Base-by-base conservation (phyloP, 202 grass and related monocot species). In the Tripidium arundinaceum region DNA sequence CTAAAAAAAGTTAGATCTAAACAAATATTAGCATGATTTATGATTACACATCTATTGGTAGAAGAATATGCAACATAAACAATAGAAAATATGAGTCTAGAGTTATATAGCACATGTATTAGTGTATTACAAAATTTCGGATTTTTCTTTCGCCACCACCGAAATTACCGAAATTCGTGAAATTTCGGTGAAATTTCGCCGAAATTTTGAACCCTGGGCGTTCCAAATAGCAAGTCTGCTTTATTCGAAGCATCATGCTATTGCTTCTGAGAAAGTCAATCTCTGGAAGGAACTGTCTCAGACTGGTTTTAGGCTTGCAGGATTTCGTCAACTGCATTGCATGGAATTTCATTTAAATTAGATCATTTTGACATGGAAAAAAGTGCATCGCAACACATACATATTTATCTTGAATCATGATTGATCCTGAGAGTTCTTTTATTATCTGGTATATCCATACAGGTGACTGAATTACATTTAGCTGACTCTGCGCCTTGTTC, bases 401-500 rank as follows among this genome's bases (percentile, higher is more conserved):
- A 43, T 7, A 15, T 6, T 61, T 46, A 13, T 61, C 26, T 81
- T 22, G 21, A 14, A 65, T 13, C 22, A 0, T 72, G 54, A 75
- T 12, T 19, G 50, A 38, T 58, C 8, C 33, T 43, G n/a, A 22
- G 3, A 52, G 40, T 63, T 79, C 2, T 78, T 83, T 24, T 52
- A 25, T 31, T 33, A 38, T 46, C n/a, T 65, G n/a, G 68, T 65
- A 11, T 42, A 27, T 45, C 31, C 52, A 52, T 37, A 70, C 7
- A 7, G 6, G 18, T 78, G 34, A 24, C 4, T 74, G 62, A 68
- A 52, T 65, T 68, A 22, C 59, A 21, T 70, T 75, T 42, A 79
- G 9, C 24, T 70, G 22, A 78, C 28, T 70, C 47, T 57, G 2
- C 61, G 8, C 83, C 2, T 81, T 84, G 54, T 66, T 29, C 45